phyloP scores from a whole-genome alignment of 2,329 filamentous ascomycete genomes.

The Emydomyces testavorans region DNA sequence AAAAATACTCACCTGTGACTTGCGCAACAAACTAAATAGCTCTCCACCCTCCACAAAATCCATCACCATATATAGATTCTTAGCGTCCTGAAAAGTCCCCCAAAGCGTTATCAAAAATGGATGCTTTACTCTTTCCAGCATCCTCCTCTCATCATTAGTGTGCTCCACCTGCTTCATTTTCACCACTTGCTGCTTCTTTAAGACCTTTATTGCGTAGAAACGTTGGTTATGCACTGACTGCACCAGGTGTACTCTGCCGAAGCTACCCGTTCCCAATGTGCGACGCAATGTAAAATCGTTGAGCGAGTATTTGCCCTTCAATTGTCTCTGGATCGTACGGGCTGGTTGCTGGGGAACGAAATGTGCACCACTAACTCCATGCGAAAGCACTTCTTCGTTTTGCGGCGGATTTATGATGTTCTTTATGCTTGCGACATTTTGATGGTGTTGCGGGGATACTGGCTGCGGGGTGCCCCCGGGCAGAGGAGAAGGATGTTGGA shows the following conservation, averaged over 20 bases:
- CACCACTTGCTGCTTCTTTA: constrained; percentile 97
- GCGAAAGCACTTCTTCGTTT: constrained; percentile 22
- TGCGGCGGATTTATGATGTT: constrained; percentile 65
- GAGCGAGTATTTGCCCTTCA: constrained; percentile 95
- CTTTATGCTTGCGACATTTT: constrained; percentile 65
- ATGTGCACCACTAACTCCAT: constrained; percentile 4
- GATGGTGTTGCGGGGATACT: constrained; percentile 29
- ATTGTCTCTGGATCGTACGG: constrained; percentile 46
- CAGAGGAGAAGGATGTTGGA: constrained; percentile 1
- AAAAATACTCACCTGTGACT: constrained; percentile 63
- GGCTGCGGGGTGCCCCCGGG: constrained; percentile 21
- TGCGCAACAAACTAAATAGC: constrained; percentile 85
- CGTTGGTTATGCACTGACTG: constrained; percentile 97
- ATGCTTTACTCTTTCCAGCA: constrained; percentile 95
- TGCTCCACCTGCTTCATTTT: constrained; percentile 99
- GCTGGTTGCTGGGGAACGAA: constrained; percentile 16
- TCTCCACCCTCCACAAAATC: constrained; percentile 98
- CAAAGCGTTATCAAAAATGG: constrained; percentile 95
- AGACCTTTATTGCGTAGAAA: constrained; percentile 95
- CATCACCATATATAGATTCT: constrained; percentile 99
- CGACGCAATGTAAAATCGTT: constrained; percentile 80
- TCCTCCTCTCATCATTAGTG: constrained; percentile 92
- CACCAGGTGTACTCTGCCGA: constrained; percentile 89
- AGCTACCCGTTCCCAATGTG: constrained; percentile 91
- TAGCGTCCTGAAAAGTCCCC: constrained; percentile 94